Evolutionary conservation across 768 basidiomycete genomes (phyloP), one percentile per base, ranked within the genome.

Genomic region (Trametes villosa): DNA sequence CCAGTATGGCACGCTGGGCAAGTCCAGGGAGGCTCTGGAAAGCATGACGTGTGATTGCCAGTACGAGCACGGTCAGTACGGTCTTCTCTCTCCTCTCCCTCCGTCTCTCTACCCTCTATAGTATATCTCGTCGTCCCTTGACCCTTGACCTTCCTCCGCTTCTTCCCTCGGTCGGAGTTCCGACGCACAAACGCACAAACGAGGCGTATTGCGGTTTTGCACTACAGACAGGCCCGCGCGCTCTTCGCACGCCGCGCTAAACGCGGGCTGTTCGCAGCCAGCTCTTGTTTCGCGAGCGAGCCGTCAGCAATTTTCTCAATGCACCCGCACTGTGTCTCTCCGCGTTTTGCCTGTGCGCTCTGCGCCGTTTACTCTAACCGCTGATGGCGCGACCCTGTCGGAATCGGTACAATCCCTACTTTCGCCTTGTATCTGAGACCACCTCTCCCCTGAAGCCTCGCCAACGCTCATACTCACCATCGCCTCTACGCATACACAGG

Each of bases 31-130:
- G 77, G 82, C 87, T 54, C 83, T 90, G 69, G 97, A 98, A 78
- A 91, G 92, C 75, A 93, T 95, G 89, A 86, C 88, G 24, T 99
- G 97, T 79, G 97, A 99, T 72, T 99, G 97, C 76, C 77, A 76
- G 60, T 96, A 85, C 74, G 86, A 89, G 59, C 83, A 82, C 72
- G 87, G 94, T 96, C 73, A 80, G 92, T 89, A 26, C 26, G 9
- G n/a, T 12, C 24, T 27, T 30, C 13, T 17, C 9, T 4, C 12
- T 29, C 30, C 44, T n/a, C 18, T 49, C 30, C 26, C 26, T 13
- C n/a, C 20, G 18, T 17, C 18, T 7, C 4, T 29, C 24, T 36
- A 1, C 41, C 12, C 34, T 53, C 34, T 55, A 49, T 31, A 12
- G n/a, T 29, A 17, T 53, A 17, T 29, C 26, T 31, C 22, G 17